Evolutionary conservation across 495 filamentous ascomycete genomes (phyloP), one percentile per base, ranked within the genome.

Genomic region (Jackrogersella minutella): DNA sequence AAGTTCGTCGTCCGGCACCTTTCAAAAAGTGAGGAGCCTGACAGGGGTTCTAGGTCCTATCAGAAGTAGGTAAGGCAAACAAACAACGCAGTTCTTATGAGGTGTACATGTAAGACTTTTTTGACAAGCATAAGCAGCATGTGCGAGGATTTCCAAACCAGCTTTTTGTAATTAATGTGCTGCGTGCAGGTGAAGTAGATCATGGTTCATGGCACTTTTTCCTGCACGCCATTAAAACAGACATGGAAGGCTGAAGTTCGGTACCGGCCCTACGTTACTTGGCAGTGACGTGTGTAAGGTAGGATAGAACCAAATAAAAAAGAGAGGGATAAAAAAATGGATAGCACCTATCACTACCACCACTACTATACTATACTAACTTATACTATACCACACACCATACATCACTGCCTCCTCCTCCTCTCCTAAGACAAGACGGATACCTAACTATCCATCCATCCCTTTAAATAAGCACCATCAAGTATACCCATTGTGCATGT

Each of bases 171-270:
- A 66, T 72, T 60, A 63, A 69, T 70, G 63, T 71, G 65, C 63
- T 64, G 67, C 63, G 70, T 67, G 63, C 64, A 70, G 58, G 69
- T 49, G 62, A 70, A 71, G 72, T 55, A 56, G 72, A 74, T 74
- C 72, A 73, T 73, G 62, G 72, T 74, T 74, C 72, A 71, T 74
- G 72, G 72, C 72, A 70, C 39, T 74, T 73, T 62, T 58, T 53
- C 30, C 69, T 71, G 64, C 58, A 68, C 53, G 65, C 70, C 62
- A 70, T 70, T 53, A 54, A 69, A 66, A 70, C 66, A 62, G 70
- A 70, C 71, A 57, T 50, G 40, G 37, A 62, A 52, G 57, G 58
- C 58, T 68, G 64, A 58, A 63, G 63, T 69, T 66, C 68, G 68
- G 68, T 66, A 70, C 68, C 34, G 67, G 57, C 68, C 24, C 58